Percentiles rank a stretch among this genome's conserved stretches.
Conservation (phyloP, 2,329 filamentous ascomycete genomes). For the Calonectria honghensis region DNA sequence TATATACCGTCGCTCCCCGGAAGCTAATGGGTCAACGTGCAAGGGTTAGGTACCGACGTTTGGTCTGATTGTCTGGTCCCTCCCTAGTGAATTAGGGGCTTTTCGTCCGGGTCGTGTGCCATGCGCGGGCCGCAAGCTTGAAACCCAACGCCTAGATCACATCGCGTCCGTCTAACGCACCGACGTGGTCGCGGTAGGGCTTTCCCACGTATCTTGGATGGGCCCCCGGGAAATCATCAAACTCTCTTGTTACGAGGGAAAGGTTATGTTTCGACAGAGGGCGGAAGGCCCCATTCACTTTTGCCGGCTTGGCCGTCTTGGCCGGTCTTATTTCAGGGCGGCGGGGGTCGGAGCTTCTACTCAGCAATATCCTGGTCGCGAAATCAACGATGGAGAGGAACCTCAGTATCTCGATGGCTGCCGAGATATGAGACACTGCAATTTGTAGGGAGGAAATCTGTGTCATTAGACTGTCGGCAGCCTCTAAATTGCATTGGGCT, state of each 20-base stretch:
- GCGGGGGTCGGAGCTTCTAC: constrained; percentile 5
- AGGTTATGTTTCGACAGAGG: not conserved
- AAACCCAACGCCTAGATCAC: not conserved
- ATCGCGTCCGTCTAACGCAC: not conserved
- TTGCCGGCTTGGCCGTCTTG: constrained; percentile 22
- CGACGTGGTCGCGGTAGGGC: constrained; percentile 22
- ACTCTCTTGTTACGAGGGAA: constrained; percentile 10
- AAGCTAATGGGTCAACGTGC: constrained; percentile 4
- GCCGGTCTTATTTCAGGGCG: not conserved
- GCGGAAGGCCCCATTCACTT: not conserved
- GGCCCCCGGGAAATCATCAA: constrained; percentile 2
- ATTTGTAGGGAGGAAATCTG: no score
- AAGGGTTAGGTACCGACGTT: not conserved
- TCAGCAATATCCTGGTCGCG: not conserved
- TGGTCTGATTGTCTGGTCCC: not conserved
- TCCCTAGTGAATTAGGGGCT: not conserved
- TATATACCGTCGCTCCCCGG: not conserved
- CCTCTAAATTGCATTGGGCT: not conserved
- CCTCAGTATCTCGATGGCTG: not conserved
- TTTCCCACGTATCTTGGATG: constrained; percentile 11
- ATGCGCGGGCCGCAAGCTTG: constrained; percentile 16
- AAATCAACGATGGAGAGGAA: not conserved
- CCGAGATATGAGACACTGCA: not conserved
- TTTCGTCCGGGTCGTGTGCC: constrained; percentile 10
- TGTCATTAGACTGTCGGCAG: no score